Evolutionary conservation across 2,329 filamentous ascomycete genomes (phyloP), one percentile per base, ranked within the genome.

Genomic region (Colletotrichum orchidophilum): DNA sequence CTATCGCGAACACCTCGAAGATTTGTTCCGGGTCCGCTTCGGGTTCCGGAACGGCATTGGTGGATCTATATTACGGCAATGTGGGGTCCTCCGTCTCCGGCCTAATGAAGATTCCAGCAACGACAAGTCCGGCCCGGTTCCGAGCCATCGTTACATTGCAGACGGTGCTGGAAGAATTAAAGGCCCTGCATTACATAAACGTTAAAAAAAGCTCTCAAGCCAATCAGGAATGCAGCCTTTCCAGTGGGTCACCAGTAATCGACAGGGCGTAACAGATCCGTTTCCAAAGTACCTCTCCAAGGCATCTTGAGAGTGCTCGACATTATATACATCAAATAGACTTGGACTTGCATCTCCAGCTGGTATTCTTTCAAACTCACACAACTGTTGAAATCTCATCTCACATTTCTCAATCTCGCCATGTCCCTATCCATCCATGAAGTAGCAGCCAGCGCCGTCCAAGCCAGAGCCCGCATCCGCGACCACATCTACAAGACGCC

Each of bases 401-500:
- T 21, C n/a, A 5, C n/a, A 13, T 42, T 3, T 1, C 2, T 35
- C 31, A 26, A 15, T 8, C 18, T 15, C 39, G n/a, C 11, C 11
- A 70, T 70, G 35, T 27, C 71, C 9, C 21, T 39, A 13, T 64
- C 68, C 1, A 21, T 68, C 26, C 60, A 59, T 39, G 70, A 73
- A 67, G 53, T 63, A 5, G 72, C 72, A 11, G 65, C 72, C 55
- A 59, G 24, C 50, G 66, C 74, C 15, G 73, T 75, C 8, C 71
- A 69, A 33, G 73, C 73, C 21, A 46, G 73, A 21, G 24, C 24
- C 13, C 74, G 74, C 52, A 75, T 76, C 67, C 58, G 63, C n/a
- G 18, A 50, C 5, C 74, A 76, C 73, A 72, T 75, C 62, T 75
- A 75, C 72, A 24, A 74, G 21, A 76, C 75, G 13, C 75, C 75